A percentile compares a stretch with the other conserved stretches of the same genome.
phyloP scores from a whole-genome alignment of 2,329 filamentous ascomycete species.

The Ambrosiella beaveri region DNA sequence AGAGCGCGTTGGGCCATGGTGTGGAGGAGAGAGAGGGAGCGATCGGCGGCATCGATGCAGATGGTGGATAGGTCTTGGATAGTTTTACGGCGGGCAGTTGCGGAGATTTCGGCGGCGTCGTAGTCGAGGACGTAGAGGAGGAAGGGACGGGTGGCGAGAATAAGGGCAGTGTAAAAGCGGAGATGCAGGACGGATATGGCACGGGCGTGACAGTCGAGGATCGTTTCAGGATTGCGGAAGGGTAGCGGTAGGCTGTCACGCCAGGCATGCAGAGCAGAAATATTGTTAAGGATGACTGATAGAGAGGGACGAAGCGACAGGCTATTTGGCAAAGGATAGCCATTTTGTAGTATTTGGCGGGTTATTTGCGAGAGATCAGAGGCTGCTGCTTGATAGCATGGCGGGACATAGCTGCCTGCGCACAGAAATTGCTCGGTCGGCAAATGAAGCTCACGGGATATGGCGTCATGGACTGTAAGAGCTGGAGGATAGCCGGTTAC shows the following conservation, averaged over 20 bases:
- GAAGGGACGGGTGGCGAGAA: constrained; percentile 14
- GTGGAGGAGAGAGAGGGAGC: constrained; percentile 14
- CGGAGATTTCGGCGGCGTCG: neutral
- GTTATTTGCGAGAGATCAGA: constrained; percentile 16
- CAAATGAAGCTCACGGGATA: constrained; percentile 1
- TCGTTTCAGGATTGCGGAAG: constrained; percentile 15
- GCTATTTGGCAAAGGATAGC: neutral
- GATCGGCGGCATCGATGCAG: constrained; percentile 16
- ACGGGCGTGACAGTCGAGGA: constrained; percentile 16
- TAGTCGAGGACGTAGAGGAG: constrained; percentile 15
- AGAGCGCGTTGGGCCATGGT: constrained; percentile 15
- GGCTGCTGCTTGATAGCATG: constrained; percentile 16
- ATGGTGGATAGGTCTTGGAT: constrained; percentile 15
- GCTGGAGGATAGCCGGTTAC: constrained; percentile 17
- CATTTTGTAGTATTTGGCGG: constrained; percentile 13
- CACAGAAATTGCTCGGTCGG: constrained; percentile 16
- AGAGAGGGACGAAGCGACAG: constrained; percentile 11
- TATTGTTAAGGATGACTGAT: constrained; percentile 13
- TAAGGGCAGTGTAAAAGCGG: constrained; percentile 11
- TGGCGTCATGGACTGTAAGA: constrained; percentile 14
- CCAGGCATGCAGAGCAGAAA: constrained; percentile 15
- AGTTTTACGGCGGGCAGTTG: constrained; percentile 13
- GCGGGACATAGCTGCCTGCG: constrained; percentile 17
- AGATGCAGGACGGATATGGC: constrained; percentile 16
- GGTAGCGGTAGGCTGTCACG: constrained; percentile 16